Conservation (phyloP, 371 early-diverging fungal genomes). For the Haplosporangium sp. region DNA sequence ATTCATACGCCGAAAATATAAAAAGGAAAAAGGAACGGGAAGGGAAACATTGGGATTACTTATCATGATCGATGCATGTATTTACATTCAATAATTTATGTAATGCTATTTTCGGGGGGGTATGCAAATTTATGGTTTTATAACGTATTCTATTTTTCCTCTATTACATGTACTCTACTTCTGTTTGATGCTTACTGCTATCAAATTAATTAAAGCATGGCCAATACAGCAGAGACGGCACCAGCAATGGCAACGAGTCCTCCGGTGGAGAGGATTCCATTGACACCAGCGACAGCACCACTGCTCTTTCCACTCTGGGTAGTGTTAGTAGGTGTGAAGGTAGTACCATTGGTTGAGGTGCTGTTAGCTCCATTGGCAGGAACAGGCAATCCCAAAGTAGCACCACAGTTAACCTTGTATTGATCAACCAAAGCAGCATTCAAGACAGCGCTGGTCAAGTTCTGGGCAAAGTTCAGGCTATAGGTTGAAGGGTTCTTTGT, state of each 20-base stretch:
- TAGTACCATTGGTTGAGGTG: background rate
- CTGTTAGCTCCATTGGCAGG: background rate
- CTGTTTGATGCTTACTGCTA: no score
- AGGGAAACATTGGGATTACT: no score
- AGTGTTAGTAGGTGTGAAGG: slow-evolving; percentile 20
- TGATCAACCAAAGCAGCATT: slow-evolving; percentile 22
- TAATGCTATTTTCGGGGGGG: no score
- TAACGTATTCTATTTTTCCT: no score
- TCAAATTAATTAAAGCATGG: slow-evolving; percentile 18
- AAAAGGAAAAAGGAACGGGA: no score
- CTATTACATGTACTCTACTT: no score
- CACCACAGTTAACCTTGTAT: slow-evolving; percentile 37
- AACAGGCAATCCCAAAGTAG: slow-evolving; percentile 14
- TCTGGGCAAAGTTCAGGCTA: slow-evolving; percentile 37
- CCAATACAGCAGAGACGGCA: slow-evolving; percentile 20
- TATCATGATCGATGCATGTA: no score
- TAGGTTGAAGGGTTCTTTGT: slow-evolving; percentile 41
- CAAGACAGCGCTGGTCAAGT: slow-evolving; percentile 8
- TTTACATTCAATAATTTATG: no score
- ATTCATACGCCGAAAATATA: no score
- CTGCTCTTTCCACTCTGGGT: slow-evolving; percentile 11
- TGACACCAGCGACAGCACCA: background rate
- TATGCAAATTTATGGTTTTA: no score
- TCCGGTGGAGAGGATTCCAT: slow-evolving; percentile 7
- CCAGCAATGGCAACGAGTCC: slow-evolving; percentile 26